Base-by-base conservation (phyloP, 2,329 filamentous ascomycete species). In the Exophiala sideris region DNA sequence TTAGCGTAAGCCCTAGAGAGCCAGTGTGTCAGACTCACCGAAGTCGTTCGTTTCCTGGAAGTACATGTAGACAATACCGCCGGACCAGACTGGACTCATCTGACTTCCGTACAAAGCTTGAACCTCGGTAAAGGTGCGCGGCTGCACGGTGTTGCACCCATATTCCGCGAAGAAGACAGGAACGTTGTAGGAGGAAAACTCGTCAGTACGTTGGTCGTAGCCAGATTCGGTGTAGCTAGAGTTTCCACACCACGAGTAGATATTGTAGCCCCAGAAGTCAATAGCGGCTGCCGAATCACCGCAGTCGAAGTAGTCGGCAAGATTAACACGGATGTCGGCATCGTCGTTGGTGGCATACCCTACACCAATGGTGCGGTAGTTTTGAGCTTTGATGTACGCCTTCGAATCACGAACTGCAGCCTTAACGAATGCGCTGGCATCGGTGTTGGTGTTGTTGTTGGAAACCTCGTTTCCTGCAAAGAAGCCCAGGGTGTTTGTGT, bases 221-320 rank as follows among this genome's bases (percentile, higher is more conserved):
- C 90, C 89, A 3, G 94, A 96, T 56, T 79, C 69, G 34, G 78
- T 68, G 76, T 87, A 94, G 66, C 78, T 83, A 68, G 89, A 95
- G 64, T 91, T 73, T 64, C 92, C 94, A 71, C 94, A 99, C 94
- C 94, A 99, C 49, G 91, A 95, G 82, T 99, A 99, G 76, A 97
- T 96, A 81, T 99, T 99, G 86, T 97, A 97, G 56, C 94, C 94
- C 89, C 91, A 99, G 80, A 95, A 97, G 75, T 99, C 94, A 62
- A 97, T 96, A 57, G 87, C 72, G 67, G 75, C 73, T 7, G 78
- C 75, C 33, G 78, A 69, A 57, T 83, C 72, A 52, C 91, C 89
- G 70, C 94, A 99, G 80, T 96, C 91, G 78, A 99, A 96, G 82
- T 95, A 99, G 70, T 90, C 77, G 64, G 90, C 89, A 68, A 97